phyloP scores from a whole-genome alignment of 176 grass and related monocot species.

The Zoysia japonica region DNA sequence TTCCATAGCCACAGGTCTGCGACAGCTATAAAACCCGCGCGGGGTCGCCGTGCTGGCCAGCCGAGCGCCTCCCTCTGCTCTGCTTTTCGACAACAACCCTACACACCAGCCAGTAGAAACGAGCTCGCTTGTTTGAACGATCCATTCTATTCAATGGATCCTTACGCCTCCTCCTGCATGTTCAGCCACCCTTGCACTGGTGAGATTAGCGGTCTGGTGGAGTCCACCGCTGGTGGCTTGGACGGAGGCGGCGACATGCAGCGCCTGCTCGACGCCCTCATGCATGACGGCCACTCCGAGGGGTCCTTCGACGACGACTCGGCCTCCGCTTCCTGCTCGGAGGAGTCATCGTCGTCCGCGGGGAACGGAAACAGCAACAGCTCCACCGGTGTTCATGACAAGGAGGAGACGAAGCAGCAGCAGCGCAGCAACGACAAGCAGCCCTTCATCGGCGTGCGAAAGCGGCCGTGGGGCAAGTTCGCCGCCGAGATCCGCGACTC shows the following conservation, averaged over 20 bases:
- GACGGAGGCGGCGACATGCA: slow-evolving; percentile 25
- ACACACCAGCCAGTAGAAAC: not conserved
- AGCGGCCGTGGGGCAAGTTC: slow-evolving; percentile 92
- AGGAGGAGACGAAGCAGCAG: not conserved
- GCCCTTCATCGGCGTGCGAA: slow-evolving; percentile 74
- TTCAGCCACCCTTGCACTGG: not conserved
- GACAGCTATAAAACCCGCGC: not conserved
- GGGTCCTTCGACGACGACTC: slow-evolving; percentile 35
- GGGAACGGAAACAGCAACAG: not conserved
- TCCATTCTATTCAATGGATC: not conserved
- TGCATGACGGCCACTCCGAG: slow-evolving; percentile 43
- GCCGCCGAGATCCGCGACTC: slow-evolving; percentile 90
- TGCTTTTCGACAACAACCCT: not conserved
- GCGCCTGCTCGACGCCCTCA: slow-evolving; percentile 25
- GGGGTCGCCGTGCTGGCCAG: not conserved
- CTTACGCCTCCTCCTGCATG: not conserved
- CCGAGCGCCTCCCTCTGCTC: not conserved
- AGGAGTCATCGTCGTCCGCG: not conserved
- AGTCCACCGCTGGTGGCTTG: not conserved
- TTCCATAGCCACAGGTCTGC: not conserved
- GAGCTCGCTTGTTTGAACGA: not conserved
- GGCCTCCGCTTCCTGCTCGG: not conserved
- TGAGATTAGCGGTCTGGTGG: not conserved
- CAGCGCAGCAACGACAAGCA: not conserved
- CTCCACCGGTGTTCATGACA: no score